A percentile compares a stretch with the other conserved stretches of the same genome.
Conservation (phyloP, 768 basidiomycete genomes). For the Lentinula detonsa region DNA sequence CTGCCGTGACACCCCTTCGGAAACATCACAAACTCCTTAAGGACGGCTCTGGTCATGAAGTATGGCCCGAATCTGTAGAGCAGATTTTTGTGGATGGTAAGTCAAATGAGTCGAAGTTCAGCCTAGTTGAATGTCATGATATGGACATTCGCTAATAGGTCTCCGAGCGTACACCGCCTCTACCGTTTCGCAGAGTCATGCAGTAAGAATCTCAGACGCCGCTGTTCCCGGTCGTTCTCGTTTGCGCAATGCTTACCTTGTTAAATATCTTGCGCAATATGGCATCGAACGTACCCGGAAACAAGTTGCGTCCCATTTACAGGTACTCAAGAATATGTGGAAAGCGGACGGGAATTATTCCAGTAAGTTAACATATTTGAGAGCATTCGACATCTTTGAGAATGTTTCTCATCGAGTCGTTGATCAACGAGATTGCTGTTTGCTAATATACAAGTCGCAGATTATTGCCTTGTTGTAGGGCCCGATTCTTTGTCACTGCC, state of each 20-base stretch:
- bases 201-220: not conserved
- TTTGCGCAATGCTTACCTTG: slow-evolving; percentile 83
- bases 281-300: slow-evolving; percentile 77
- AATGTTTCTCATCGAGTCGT: slow-evolving; percentile 9
- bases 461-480: not conserved
- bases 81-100: slow-evolving; percentile 71
- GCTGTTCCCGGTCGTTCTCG: slow-evolving; percentile 54
- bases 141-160: slow-evolving; percentile 31
- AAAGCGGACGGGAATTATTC: slow-evolving; percentile 51
- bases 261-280: slow-evolving; percentile 67
- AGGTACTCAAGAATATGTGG: slow-evolving; percentile 84
- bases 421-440: not conserved
- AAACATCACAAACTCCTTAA: slow-evolving; percentile 84
- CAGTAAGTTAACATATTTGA: slow-evolving; percentile 32
- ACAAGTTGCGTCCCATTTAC: slow-evolving; percentile 86
- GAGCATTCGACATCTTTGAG: not conserved
- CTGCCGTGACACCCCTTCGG: slow-evolving; percentile 62
- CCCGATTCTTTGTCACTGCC: not conserved
- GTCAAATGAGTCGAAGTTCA: slow-evolving; percentile 1
- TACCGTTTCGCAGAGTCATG: slow-evolving; percentile 56
- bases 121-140: not conserved
- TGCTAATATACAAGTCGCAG: slow-evolving; percentile 4
- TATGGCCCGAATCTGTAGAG: slow-evolving; percentile 80
- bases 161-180: slow-evolving; percentile 75
- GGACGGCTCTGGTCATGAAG: slow-evolving; percentile 68